Conservation (phyloP, 169 alveolate species). For the Babesia ovis region DNA sequence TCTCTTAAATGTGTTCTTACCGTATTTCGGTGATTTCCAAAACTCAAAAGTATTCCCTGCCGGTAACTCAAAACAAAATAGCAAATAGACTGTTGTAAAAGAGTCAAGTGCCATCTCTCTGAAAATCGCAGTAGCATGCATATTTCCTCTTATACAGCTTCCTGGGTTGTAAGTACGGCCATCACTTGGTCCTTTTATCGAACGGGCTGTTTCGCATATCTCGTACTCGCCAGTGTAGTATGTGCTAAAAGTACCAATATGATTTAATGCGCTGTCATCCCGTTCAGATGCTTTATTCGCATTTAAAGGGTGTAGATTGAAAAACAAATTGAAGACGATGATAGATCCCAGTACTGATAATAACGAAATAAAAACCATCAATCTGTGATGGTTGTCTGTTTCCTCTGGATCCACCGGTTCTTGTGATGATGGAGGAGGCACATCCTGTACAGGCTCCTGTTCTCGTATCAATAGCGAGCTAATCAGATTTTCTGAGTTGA, state of each 20-base stretch:
- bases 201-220: slow-evolving; percentile 34
- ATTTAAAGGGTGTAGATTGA: slow-evolving; percentile 1
- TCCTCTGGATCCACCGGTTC: not conserved
- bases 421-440: not conserved
- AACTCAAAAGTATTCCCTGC: slow-evolving; percentile 7
- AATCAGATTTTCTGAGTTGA: slow-evolving; percentile 15
- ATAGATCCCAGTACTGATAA: slow-evolving; percentile 11
- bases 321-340: slow-evolving; percentile 7
- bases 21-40: not conserved
- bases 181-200: not conserved
- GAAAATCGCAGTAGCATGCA: slow-evolving; percentile 44
- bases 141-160: slow-evolving; percentile 27
- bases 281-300: not conserved
- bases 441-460: not conserved
- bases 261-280: not conserved
- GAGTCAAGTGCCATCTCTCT: slow-evolving; percentile 36
- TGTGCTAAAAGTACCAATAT: slow-evolving; percentile 22
- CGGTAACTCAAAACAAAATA: slow-evolving; percentile 42
- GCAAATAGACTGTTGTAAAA: slow-evolving; percentile 15
- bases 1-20: not conserved
- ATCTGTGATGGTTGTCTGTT: slow-evolving; percentile 4
- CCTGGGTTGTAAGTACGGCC: not conserved
- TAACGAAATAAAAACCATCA: slow-evolving; percentile 8
- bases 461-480: not conserved
- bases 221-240: slow-evolving; percentile 52